Base-by-base conservation (phyloP, 441 rosid species). In the Lagerstroemia fauriei region DNA sequence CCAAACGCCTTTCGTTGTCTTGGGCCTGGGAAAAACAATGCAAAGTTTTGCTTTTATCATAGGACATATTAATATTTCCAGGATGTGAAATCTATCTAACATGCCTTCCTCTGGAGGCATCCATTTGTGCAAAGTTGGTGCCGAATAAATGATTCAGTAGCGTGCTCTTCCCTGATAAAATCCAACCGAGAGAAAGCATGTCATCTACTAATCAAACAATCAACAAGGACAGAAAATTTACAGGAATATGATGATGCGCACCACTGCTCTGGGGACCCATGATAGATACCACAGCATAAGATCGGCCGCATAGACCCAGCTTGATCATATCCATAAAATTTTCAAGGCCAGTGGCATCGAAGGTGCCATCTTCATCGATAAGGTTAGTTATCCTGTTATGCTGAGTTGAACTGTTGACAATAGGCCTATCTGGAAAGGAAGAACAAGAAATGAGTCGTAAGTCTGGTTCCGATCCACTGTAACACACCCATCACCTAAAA, bases 201-300 rank as follows among this genome's bases (percentile, higher is more conserved):
- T 38, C 44, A 38, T 38, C 44, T 38, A 38, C 44, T 38, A 38
- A 38, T 2, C 44, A 38, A 38, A 6, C 44, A 38, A 38, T 38
- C 44, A 38, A 38, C 2, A 38, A 38, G 44, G 2, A 38, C 44
- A 38, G 44, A 38, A 38, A 38, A 2, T 38, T 38, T 38, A 38
- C 44, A 38, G 44, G 44, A 38, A 38, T 6, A 38, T 38, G 44
- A 38, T 38, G 44, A 6, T 38, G 44, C 93, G 82, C 88, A 95
- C 99, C 99, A 66, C 99, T 97, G 85, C 99, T 97, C 82, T 97
- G 99, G 3, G 99, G 99, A 80, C 99, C 99, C 99, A 97, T 95
- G 84, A 97, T 97, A 59, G 99, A 92, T 84, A 94, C 99, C 48
- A 95, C 89, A 7, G 99, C 99, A 80, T 97, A 97, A 4, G 99